These are phyloP conservation scores for Aspergillus panamensis DNA, from an alignment of 495 filamentous ascomycete species.

Conservation along the genomic window DNA sequence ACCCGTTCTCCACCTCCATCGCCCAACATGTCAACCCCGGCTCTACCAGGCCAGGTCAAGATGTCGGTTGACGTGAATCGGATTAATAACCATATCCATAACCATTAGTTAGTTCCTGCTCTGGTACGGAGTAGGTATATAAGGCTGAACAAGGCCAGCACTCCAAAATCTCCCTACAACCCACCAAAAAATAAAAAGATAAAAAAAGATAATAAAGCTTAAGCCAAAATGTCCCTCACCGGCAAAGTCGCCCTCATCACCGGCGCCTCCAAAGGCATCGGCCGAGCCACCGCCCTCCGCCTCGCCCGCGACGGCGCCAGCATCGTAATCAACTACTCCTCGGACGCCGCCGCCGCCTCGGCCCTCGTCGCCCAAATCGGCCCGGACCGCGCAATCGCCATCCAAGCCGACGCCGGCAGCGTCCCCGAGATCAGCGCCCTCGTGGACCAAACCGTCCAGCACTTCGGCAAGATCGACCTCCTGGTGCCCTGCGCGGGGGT, in stretches of 20 bases:
- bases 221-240: constrained; percentile 7
- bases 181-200: neutral
- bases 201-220: neutral
- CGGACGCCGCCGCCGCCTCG: constrained; percentile 1
- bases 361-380: constrained; percentile 7
- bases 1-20: no score
- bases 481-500: constrained; percentile 54
- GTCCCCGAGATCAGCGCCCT: constrained; percentile 1
- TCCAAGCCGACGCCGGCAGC: constrained; percentile 7
- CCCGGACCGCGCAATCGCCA: constrained; percentile 4
- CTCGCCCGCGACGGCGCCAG: constrained; percentile 40
- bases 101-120: no score
- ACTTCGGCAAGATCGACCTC: constrained; percentile 36
- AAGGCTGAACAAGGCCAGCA: no score
- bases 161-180: neutral
- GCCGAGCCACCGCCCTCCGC: constrained; percentile 44
- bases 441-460: constrained; percentile 21
- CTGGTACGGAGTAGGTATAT: no score
- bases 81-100: no score
- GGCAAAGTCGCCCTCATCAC: constrained; percentile 41
- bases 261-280: constrained; percentile 53
- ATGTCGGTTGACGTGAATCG: no score
- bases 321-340: constrained; percentile 33
- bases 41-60: neutral
- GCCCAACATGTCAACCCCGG: neutral